phyloP scores from a whole-genome alignment of 805 yeast species.

The Yueomyces sinensis region DNA sequence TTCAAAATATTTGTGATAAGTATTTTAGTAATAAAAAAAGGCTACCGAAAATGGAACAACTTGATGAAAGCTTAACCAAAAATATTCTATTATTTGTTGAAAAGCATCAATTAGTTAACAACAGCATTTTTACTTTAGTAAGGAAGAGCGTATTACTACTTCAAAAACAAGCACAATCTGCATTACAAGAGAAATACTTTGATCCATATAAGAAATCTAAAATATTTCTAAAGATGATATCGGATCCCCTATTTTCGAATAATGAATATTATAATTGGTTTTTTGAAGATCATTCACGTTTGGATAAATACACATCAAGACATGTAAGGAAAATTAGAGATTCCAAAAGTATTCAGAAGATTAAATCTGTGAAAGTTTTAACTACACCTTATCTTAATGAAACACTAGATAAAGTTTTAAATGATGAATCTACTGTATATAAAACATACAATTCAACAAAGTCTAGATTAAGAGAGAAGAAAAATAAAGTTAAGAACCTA shows the following conservation, averaged over 20 bases:
- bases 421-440: constrained; percentile 9
- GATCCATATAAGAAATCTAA: constrained; percentile 50
- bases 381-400: constrained; percentile 23
- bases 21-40: constrained; percentile 9
- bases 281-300: constrained; percentile 4
- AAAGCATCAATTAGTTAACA: constrained; percentile 1
- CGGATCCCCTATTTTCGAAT: constrained; percentile 27
- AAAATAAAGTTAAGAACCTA: not conserved
- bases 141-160: constrained; percentile 44
- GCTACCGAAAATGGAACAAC: constrained; percentile 9
- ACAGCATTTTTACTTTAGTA: constrained; percentile 27
- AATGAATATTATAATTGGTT: constrained; percentile 14
- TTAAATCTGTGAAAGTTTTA: constrained; percentile 7
- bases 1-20: constrained; percentile 10
- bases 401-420: constrained; percentile 20
- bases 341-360: too few relatives aligned
- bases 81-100: constrained; percentile 6
- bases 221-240: constrained; percentile 37
- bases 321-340: constrained; percentile 3
- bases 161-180: constrained; percentile 39
- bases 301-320: constrained; percentile 3
- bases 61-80: constrained; percentile 11
- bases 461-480: constrained; percentile 1
- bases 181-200: constrained; percentile 42
- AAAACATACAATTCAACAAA: constrained; percentile 5